A percentile compares a stretch with the other conserved stretches of the same genome.
phyloP scores from a whole-genome alignment of 2,329 filamentous ascomycete genomes.

The Fusarium hainanense region DNA sequence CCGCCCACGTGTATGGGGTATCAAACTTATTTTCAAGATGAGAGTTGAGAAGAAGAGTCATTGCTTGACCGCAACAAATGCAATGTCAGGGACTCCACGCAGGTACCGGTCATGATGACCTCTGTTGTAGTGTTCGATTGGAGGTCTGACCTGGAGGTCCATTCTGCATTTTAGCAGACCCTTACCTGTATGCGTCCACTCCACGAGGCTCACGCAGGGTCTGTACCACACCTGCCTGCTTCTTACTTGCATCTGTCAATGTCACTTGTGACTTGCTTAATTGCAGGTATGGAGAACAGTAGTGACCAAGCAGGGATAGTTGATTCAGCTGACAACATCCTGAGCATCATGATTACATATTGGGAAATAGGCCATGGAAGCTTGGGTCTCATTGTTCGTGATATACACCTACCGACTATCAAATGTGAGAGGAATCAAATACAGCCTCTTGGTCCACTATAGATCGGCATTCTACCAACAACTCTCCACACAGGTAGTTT shows the following conservation, averaged over 20 bases:
- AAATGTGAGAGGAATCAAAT: slow-evolving; percentile 1
- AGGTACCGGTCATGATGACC: slow-evolving; percentile 38
- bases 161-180: slow-evolving; percentile 28
- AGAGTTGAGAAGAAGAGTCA: background rate
- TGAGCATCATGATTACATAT: slow-evolving; percentile 18
- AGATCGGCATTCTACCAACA: slow-evolving; percentile 16
- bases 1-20: slow-evolving; percentile 10
- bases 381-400: slow-evolving; percentile 32
- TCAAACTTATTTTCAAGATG: slow-evolving; percentile 1
- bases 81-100: slow-evolving; percentile 42
- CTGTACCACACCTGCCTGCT: slow-evolving; percentile 31
- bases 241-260: slow-evolving; percentile 36
- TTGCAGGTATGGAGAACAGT: slow-evolving; percentile 27
- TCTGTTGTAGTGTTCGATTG: slow-evolving; percentile 9
- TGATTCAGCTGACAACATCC: slow-evolving; percentile 32
- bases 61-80: slow-evolving; percentile 29
- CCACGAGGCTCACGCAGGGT: slow-evolving; percentile 45
- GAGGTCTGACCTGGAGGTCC: slow-evolving; percentile 26
- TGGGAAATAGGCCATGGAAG: slow-evolving; percentile 20
- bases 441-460: slow-evolving; percentile 16
- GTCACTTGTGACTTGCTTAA: slow-evolving; percentile 30
- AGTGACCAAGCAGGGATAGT: slow-evolving; percentile 32
- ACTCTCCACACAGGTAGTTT: background rate
- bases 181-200: slow-evolving; percentile 29
- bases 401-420: slow-evolving; percentile 2